These are phyloP conservation scores for Malus orientalis DNA, from an alignment of 306 rosid species.

Conservation along the genomic window DNA sequence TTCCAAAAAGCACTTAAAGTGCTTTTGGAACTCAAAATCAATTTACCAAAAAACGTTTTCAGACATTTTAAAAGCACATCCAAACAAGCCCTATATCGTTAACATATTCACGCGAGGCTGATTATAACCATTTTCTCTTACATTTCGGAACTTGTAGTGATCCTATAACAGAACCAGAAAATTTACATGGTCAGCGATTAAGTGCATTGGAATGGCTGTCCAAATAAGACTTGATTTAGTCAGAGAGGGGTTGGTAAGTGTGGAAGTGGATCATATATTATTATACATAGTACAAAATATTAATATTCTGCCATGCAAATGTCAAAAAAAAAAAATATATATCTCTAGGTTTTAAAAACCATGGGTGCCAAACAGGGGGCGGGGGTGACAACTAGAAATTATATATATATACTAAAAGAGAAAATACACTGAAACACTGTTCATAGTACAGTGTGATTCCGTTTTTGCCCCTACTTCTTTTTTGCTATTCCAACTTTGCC, in stretches of 20 bases:
- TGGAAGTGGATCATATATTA: not conserved
- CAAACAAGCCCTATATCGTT: too few species aligned
- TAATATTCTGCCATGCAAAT: not conserved
- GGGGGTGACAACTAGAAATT: not conserved
- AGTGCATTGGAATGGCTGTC: not conserved
- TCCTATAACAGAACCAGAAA: not conserved
- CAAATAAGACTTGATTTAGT: slow-evolving; percentile 8
- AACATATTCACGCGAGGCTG: too few species aligned
- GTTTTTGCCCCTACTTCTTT: too few species aligned
- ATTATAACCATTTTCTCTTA: too few species aligned
- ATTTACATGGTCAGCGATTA: not conserved
- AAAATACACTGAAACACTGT: too few species aligned
- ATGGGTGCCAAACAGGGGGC: slow-evolving; percentile 8
- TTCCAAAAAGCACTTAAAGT: too few species aligned
- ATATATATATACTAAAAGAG: too few species aligned
- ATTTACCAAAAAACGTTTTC: too few species aligned
- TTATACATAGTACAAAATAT: not conserved
- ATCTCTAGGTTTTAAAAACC: slow-evolving; percentile 8
- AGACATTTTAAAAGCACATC: too few species aligned
- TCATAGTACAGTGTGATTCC: too few species aligned
- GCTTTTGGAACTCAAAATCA: too few species aligned
- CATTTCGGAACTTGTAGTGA: not conserved
- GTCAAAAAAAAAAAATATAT: not conserved
- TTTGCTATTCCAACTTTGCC: too few species aligned
- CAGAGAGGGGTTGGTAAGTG: slow-evolving; percentile 1